Percentiles rank a stretch among this genome's conserved stretches.
phyloP scores from a whole-genome alignment of 139 green algal genomes.

The Monoraphidium neglectum region DNA sequence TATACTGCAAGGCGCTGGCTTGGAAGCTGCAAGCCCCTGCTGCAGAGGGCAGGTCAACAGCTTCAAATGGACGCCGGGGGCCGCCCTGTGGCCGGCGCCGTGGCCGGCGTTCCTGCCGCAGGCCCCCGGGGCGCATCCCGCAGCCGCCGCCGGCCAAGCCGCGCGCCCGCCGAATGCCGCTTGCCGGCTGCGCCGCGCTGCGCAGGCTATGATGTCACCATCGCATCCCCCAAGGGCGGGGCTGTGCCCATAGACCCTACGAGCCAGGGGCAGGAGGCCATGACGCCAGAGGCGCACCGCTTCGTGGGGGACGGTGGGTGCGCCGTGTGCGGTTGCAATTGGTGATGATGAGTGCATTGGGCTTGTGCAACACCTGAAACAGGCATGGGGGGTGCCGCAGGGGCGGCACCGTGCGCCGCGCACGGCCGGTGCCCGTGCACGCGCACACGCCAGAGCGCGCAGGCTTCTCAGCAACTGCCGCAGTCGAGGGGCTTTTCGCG shows the following conservation, averaged over 20 bases:
- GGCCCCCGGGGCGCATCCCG: neutral
- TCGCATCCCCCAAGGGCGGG: conserved; percentile 27
- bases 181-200: neutral
- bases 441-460: too few species aligned
- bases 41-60: too few species aligned
- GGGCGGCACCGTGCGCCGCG: too few species aligned
- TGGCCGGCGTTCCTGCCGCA: too few species aligned
- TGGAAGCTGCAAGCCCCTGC: neutral
- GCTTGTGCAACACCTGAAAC: too few species aligned
- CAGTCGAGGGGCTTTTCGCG: too few species aligned
- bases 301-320: conserved; percentile 35
- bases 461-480: too few species aligned
- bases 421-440: too few species aligned
- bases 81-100: too few species aligned
- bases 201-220: conserved; percentile 35
- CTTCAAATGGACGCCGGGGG: too few species aligned
- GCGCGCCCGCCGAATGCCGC: neutral
- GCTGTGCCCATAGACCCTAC: conserved; percentile 36
- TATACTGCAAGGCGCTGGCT: neutral
- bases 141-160: neutral
- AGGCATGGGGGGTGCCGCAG: too few species aligned
- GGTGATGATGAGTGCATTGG: neutral
- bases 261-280: conserved; percentile 5
- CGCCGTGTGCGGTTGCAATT: too few species aligned
- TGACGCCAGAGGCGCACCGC: conserved; percentile 18